These are phyloP conservation scores for Persicaria tinctoria DNA, from an alignment of 148 eudicot genomes.

Conservation along the genomic window DNA sequence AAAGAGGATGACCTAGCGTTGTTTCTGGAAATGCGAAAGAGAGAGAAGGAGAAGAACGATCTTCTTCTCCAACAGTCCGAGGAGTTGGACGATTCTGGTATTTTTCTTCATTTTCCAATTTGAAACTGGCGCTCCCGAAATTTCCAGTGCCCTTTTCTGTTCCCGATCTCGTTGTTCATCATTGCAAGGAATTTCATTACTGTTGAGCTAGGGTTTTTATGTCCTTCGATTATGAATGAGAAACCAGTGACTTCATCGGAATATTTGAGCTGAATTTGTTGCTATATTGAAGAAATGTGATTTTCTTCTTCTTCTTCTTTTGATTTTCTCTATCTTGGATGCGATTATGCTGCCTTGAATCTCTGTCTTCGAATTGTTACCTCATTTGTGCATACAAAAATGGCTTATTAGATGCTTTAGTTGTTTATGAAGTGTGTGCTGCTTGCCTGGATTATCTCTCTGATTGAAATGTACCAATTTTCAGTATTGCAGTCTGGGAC, in stretches of 20 bases:
- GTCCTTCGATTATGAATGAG: background rate
- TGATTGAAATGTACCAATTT: constrained; percentile 17
- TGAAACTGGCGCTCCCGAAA: background rate
- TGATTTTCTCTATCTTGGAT: background rate
- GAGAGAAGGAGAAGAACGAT: constrained; percentile 70
- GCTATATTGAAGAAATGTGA: background rate
- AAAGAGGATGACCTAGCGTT: constrained; percentile 84
- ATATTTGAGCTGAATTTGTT: background rate
- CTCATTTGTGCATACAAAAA: background rate
- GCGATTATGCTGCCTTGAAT: background rate
- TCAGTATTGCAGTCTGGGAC: constrained; percentile 59
- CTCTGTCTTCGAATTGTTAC: background rate
- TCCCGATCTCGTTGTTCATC: background rate
- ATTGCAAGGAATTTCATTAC: background rate
- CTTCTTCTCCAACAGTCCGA: constrained; percentile 59
- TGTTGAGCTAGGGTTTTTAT: background rate
- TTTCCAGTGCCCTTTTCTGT: background rate
- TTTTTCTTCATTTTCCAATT: background rate
- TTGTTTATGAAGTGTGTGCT: background rate
- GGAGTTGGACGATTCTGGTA: constrained; percentile 60
- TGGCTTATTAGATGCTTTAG: background rate
- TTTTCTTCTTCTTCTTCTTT: background rate
- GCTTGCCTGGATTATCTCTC: constrained; percentile 6
- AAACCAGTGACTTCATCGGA: background rate
- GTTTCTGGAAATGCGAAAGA: constrained; percentile 84